These are phyloP conservation scores for Umbelopsis sp. DNA, from an alignment of 192 early-diverging fungal genomes.

Conservation along the genomic window DNA sequence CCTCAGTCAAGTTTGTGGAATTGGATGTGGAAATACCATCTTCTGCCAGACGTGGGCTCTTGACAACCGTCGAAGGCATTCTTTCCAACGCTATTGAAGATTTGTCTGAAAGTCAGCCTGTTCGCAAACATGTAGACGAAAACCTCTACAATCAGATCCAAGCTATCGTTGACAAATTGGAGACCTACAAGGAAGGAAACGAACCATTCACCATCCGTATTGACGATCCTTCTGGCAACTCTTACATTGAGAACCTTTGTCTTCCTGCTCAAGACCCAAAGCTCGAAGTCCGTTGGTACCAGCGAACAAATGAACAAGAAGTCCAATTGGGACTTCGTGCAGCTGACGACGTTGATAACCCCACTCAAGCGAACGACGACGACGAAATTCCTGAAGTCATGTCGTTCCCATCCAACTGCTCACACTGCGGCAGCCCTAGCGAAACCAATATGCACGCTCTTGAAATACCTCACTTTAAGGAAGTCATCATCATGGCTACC, in stretches of 20 bases:
- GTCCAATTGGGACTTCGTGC: slow-evolving; percentile 68
- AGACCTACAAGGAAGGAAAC: slow-evolving; percentile 55
- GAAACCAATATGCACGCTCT: slow-evolving; percentile 91
- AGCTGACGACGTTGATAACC: slow-evolving; percentile 22
- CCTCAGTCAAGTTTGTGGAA: slow-evolving; percentile 77
- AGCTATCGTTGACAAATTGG: slow-evolving; percentile 61
- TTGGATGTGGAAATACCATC: slow-evolving; percentile 91
- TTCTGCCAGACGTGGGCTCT: slow-evolving; percentile 65
- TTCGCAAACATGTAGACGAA: slow-evolving; percentile 68
- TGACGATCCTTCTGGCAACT: slow-evolving; percentile 92
- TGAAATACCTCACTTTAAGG: slow-evolving; percentile 94
- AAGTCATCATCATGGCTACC: slow-evolving; percentile 95
- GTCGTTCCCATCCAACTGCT: slow-evolving; percentile 85
- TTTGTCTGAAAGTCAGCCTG: slow-evolving; percentile 72
- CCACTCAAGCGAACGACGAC: slow-evolving; percentile 42
- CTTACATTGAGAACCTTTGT: slow-evolving; percentile 85
- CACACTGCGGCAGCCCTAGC: slow-evolving; percentile 70
- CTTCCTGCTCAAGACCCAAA: slow-evolving; percentile 77
- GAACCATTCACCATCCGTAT: slow-evolving; percentile 74
- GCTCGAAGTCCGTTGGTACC: slow-evolving; percentile 65
- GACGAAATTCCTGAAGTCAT: slow-evolving; percentile 74
- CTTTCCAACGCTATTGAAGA: slow-evolving; percentile 79
- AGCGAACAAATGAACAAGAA: slow-evolving; percentile 78
- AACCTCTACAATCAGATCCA: slow-evolving; percentile 78
- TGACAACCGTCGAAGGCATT: slow-evolving; percentile 94